Evolutionary conservation across 2,329 filamentous ascomycete genomes (phyloP).

Genomic region (Hymenoscyphus salicellus): DNA sequence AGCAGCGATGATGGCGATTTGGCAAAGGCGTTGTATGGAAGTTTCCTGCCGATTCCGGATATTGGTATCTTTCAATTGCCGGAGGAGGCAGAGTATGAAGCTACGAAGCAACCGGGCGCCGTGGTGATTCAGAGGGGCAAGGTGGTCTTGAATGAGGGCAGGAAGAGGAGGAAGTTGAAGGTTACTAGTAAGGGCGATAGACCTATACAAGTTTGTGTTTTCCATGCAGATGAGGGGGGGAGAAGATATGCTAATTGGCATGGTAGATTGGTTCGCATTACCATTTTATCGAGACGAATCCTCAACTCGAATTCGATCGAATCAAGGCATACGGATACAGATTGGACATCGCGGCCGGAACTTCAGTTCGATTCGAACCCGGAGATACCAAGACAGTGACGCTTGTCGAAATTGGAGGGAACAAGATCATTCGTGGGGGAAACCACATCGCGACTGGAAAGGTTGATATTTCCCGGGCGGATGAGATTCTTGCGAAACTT

Average conservation of each 20-base stretch:
- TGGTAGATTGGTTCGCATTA: constrained; percentile 80
- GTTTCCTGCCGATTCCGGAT: constrained; percentile 78
- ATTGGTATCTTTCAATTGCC: constrained; percentile 65
- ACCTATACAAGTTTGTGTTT: constrained; percentile 63
- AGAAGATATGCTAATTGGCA: constrained; percentile 11
- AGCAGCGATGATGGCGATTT: constrained; percentile 82
- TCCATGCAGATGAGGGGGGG: not conserved
- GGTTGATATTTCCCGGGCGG: constrained; percentile 61
- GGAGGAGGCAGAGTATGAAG: constrained; percentile 62
- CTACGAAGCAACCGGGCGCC: constrained; percentile 71
- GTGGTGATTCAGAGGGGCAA: constrained; percentile 64
- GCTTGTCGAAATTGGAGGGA: constrained; percentile 82
- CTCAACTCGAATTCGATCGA: constrained; percentile 84
- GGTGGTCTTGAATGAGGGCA: constrained; percentile 69
- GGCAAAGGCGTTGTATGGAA: constrained; percentile 83
- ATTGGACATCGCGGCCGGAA: constrained; percentile 86
- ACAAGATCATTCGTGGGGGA: constrained; percentile 76
- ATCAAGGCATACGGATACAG: constrained; percentile 77
- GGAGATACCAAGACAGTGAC: constrained; percentile 88
- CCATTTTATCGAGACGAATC: constrained; percentile 94
- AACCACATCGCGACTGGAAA: constrained; percentile 73
- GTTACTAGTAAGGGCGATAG: constrained; percentile 86
- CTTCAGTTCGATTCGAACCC: constrained; percentile 89
- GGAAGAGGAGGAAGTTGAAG: constrained; percentile 68
- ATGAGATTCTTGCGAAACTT: constrained; percentile 65